Percentiles rank a stretch among this genome's conserved stretches.
phyloP scores from a whole-genome alignment of 2,329 filamentous ascomycete genomes.

The Stachybotrys elegans region DNA sequence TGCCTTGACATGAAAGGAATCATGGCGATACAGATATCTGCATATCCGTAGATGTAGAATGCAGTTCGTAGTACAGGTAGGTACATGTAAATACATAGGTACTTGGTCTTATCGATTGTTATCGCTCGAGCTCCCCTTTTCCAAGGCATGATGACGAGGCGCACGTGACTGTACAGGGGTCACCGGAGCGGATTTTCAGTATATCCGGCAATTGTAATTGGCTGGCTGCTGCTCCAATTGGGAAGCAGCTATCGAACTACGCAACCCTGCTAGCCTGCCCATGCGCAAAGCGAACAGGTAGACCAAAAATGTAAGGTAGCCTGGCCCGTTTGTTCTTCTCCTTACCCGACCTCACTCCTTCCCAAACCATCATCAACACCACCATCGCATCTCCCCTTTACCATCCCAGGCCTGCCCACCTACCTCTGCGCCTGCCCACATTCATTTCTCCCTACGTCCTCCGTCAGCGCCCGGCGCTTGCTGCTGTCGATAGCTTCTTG shows the following conservation, averaged over 20 bases:
- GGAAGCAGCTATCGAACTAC: constrained; percentile 1
- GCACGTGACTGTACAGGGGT: neutral
- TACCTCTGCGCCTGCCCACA: constrained; percentile 12
- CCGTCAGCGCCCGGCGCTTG: constrained; percentile 10
- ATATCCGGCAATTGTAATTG: constrained; percentile 12
- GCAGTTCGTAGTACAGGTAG: no score
- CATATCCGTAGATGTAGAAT: no score
- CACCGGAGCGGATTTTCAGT: constrained; percentile 15
- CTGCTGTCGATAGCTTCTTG: constrained; percentile 21
- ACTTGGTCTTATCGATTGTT: no score
- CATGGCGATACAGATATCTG: no score
- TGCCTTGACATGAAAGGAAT: no score
- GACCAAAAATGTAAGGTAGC: constrained; percentile 22
- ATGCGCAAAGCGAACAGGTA: constrained; percentile 24
- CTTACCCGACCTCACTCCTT: constrained; percentile 7
- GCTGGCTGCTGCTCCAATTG: constrained; percentile 7
- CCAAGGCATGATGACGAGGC: neutral
- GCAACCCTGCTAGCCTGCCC: constrained; percentile 1
- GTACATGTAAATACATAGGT: no score
- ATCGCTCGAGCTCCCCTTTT: neutral
- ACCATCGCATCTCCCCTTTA: constrained; percentile 10
- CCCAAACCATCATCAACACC: constrained; percentile 11
- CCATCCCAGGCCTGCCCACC: neutral
- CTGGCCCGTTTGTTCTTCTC: no score
- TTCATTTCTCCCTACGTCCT: constrained; percentile 11